A percentile compares a stretch with the other conserved stretches of the same genome.
These are phyloP conservation scores for Clonostachys rosea DNA, from an alignment of 2,329 filamentous ascomycete species.

Conservation along the genomic window DNA sequence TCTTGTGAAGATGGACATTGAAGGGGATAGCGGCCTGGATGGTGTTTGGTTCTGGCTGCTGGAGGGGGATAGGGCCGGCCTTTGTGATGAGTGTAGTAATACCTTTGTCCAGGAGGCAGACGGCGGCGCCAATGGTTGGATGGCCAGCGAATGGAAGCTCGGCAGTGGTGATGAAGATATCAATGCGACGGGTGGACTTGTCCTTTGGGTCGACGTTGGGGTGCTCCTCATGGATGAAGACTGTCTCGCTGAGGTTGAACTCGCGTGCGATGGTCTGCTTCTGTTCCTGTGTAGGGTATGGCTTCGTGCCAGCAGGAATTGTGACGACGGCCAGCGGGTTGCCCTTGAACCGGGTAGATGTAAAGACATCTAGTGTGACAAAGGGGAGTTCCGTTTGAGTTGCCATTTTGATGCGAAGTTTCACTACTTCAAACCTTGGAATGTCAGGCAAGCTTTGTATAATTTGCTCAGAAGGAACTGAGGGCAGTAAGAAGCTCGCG, in stretches of 20 bases:
- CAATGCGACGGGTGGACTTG: conserved; percentile 32
- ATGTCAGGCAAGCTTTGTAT: no score
- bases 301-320: conserved; percentile 33
- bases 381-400: conserved; percentile 32
- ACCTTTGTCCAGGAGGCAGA: conserved; percentile 37
- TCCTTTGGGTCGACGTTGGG: conserved; percentile 20
- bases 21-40: conserved; percentile 63
- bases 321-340: conserved; percentile 58
- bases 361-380: conserved; percentile 55
- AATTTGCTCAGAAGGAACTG: no score
- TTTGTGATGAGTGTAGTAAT: conserved; percentile 44
- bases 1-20: conserved; percentile 56
- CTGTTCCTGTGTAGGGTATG: conserved; percentile 39
- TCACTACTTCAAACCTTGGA: no score
- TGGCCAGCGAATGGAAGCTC: conserved; percentile 63
- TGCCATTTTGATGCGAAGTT: no score
- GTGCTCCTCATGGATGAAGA: conserved; percentile 49
- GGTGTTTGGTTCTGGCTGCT: conserved; percentile 25
- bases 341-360: conserved; percentile 42
- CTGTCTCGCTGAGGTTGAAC: conserved; percentile 61
- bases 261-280: conserved; percentile 57
- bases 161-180: conserved; percentile 51
- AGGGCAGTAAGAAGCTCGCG: no score
- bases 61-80: conserved; percentile 49
- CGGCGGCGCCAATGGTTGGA: conserved; percentile 53